Evolutionary conservation across 768 basidiomycete species (phyloP).

Genomic region (Cystobasidium tubakii): DNA sequence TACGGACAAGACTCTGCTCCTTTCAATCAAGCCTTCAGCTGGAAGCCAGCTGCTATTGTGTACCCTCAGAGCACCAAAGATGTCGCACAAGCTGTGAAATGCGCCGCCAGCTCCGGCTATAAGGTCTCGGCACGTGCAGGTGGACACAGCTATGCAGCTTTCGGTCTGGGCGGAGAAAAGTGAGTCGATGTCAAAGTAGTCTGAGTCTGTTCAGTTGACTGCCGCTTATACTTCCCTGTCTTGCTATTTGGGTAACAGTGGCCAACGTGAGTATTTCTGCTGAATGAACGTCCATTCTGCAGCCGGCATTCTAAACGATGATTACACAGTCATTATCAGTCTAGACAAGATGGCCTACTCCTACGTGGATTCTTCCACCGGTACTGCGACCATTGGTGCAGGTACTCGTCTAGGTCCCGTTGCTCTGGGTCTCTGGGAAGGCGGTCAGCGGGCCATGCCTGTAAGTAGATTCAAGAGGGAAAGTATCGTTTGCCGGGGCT

Average conservation of each 20-base stretch:
- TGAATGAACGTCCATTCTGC: not conserved
- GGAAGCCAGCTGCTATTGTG: constrained; percentile 16
- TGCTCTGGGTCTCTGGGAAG: not conserved
- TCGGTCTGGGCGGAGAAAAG: not conserved
- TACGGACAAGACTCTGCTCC: not conserved
- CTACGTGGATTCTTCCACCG: not conserved
- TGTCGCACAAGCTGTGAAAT: constrained; percentile 14
- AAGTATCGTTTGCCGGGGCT: no score
- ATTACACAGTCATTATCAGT: constrained; percentile 2
- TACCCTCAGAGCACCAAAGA: constrained; percentile 7
- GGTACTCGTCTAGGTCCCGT: constrained; percentile 1
- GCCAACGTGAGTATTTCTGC: not conserved
- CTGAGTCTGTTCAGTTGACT: no score
- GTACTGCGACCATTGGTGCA: not conserved
- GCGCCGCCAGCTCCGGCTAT: constrained; percentile 12
- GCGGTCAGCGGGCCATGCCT: constrained; percentile 4
- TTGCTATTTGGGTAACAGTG: not conserved
- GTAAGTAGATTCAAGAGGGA: no score
- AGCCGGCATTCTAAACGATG: no score
- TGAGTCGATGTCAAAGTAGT: not conserved
- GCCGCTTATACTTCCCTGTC: no score
- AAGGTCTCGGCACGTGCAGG: constrained; percentile 18
- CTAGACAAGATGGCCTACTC: not conserved
- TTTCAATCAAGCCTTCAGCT: not conserved
- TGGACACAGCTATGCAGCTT: constrained; percentile 26